Base-by-base conservation (phyloP, 148 eudicot species). In the Cornus florida region DNA sequence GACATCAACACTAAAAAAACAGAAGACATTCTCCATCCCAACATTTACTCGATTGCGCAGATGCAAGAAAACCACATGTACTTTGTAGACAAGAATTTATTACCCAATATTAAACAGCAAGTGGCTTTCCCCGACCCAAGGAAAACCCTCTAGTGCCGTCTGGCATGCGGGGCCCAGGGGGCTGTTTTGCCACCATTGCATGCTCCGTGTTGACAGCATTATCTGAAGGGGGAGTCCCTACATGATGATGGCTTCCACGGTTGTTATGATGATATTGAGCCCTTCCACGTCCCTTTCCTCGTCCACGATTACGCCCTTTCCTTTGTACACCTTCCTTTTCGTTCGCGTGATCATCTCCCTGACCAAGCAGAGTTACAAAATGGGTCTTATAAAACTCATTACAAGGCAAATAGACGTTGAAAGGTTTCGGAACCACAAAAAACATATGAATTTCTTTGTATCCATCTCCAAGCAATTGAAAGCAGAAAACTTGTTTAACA, bases 151-250 rank as follows among this genome's bases (percentile, higher is more conserved):
- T 84, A 10, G 99, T 96, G 35, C 99, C 99, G 82, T 96, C 99
- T 43, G 99, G 99, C 99, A 96, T 96, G 75, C 99, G 97, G 35
- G 99, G 99, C 11, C 97, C 99, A 31, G 98, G 94, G 76, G 97
- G 90, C 67, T 84, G 94, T 86, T 87, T 89, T 50, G 80, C 83
- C n/a, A 81, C 70, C 76, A 65, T 65, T 41, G 86, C 85, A 23
- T 87, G 94, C 76, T 91, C 94, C 2, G 74, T 73, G 72, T 76
- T 87, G 64, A 60, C 69, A 24, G 80, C 46, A 79, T 68, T 81
- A 65, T 75, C 87, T 2, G 43, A 67, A 20, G 88, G 81, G 9
- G 88, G 78, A 50, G 77, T 74, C 28, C 92, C 97, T 23, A 82
- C 79, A 56, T 83, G 28, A 56, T 83, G 28, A 28, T 28, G 87